A percentile compares a stretch with the other conserved stretches of the same genome.
These are phyloP conservation scores for Hanseniaspora uvarum DNA, from an alignment of 1,139 yeast species.

Conservation along the genomic window DNA sequence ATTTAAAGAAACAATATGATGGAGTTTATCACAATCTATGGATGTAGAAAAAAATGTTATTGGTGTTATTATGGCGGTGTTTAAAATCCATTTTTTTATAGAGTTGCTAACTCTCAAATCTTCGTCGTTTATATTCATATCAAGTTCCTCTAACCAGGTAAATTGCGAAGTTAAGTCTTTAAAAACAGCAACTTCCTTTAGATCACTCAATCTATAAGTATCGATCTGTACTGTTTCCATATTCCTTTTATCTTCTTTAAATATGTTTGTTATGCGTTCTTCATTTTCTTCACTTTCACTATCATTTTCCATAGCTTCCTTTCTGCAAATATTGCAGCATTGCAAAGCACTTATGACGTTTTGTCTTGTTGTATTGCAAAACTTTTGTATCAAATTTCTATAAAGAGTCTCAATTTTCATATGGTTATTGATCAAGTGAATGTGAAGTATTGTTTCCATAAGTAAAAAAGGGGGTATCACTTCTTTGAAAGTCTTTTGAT, in stretches of 20 bases:
- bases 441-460: conserved; percentile 26
- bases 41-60: conserved; percentile 25
- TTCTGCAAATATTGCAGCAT: conserved; percentile 29
- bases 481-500: conserved; percentile 24
- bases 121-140: background rate
- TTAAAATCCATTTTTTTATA: background rate
- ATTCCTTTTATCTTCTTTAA: conserved; percentile 23
- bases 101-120: background rate
- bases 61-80: conserved; percentile 23
- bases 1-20: conserved; percentile 26
- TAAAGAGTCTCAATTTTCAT: conserved; percentile 22
- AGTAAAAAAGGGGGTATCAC: conserved; percentile 27
- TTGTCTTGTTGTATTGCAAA: conserved; percentile 27
- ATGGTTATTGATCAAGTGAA: conserved; percentile 29
- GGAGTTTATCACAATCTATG: conserved; percentile 26
- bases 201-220: conserved; percentile 14
- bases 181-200: background rate
- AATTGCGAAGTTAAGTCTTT: background rate
- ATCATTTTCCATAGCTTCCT: conserved; percentile 19
- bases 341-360: conserved; percentile 22
- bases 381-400: conserved; percentile 21
- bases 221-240: conserved; percentile 30
- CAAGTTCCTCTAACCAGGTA: conserved; percentile 6
- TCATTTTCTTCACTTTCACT: background rate
- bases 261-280: no score